These are phyloP conservation scores for Centaurea solstitialis DNA, from an alignment of 129 eudicot species.

Conservation along the genomic window DNA sequence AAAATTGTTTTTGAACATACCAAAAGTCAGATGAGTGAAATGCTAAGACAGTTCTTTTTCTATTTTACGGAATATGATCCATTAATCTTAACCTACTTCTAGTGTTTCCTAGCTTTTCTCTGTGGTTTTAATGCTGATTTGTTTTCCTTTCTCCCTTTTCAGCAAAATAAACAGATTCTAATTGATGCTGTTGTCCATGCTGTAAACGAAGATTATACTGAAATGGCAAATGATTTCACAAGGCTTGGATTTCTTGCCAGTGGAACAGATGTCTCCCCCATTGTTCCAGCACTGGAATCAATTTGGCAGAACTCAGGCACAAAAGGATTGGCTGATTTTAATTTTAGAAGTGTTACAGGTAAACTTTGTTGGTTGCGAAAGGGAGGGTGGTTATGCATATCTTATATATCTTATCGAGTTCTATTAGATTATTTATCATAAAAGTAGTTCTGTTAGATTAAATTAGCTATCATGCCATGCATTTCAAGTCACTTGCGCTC, in stretches of 20 bases:
- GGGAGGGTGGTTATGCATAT: not conserved
- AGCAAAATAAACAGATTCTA: constrained; percentile 96
- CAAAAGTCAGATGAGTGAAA: not conserved
- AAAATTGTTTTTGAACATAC: not conserved
- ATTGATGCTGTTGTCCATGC: constrained; percentile 99
- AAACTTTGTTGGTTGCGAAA: constrained; percentile 5
- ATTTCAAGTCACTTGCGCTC: not conserved
- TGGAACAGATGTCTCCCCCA: constrained; percentile 94
- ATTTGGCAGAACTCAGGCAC: constrained; percentile 97
- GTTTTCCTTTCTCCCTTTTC: constrained; percentile 24
- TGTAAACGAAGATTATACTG: constrained; percentile 93
- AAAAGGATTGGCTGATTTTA: constrained; percentile 94
- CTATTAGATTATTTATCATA: not conserved
- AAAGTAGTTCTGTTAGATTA: not conserved
- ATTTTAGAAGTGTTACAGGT: constrained; percentile 99
- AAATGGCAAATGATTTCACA: constrained; percentile 99
- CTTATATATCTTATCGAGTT: not conserved
- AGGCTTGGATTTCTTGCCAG: constrained; percentile 96
- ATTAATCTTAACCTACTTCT: not conserved
- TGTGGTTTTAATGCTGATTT: not conserved
- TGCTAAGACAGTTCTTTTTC: not conserved
- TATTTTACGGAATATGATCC: not conserved
- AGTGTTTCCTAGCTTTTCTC: not conserved
- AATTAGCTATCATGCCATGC: not conserved
- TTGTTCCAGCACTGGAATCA: constrained; percentile 92